These are phyloP conservation scores for Trifolium subterraneum DNA, from an alignment of 306 rosid genomes.

Conservation along the genomic window DNA sequence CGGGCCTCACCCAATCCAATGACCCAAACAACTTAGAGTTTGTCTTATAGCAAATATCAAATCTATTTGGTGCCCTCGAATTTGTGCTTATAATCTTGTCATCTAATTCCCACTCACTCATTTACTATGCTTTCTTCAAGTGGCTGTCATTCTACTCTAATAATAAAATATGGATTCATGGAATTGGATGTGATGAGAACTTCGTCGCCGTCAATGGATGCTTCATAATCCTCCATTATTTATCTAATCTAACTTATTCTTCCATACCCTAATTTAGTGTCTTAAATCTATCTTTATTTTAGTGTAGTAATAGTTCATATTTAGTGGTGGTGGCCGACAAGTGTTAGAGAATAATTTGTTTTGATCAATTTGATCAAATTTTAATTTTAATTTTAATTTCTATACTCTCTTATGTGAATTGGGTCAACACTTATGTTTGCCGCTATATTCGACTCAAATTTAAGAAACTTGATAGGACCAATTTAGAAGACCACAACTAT, in stretches of 20 bases:
- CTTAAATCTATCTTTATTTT: not conserved
- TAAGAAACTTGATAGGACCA: too few species aligned
- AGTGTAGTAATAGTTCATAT: not conserved
- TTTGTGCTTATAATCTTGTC: not conserved
- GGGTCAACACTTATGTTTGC: too few species aligned
- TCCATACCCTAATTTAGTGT: not conserved
- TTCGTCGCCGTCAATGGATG: conserved; percentile 22
- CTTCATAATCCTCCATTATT: conserved; percentile 11
- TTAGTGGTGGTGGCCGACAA: not conserved
- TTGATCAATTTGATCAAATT: too few species aligned
- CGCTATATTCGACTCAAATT: too few species aligned
- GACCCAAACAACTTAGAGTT: not conserved
- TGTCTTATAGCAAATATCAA: not conserved
- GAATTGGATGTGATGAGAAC: conserved; percentile 9
- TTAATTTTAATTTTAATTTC: too few species aligned
- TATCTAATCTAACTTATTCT: not conserved
- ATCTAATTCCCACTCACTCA: not conserved
- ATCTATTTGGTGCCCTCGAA: not conserved
- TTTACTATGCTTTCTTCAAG: conserved; percentile 8
- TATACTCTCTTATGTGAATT: too few species aligned
- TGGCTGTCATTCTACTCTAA: conserved; percentile 7
- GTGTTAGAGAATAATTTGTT: not conserved
- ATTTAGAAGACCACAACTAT: too few species aligned
- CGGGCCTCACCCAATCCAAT: not conserved
- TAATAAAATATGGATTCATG: conserved; percentile 1